Evolutionary conservation across 306 rosid species (phyloP), one percentile per base, ranked within the genome.

Genomic region (Cicer pinnatifidum): DNA sequence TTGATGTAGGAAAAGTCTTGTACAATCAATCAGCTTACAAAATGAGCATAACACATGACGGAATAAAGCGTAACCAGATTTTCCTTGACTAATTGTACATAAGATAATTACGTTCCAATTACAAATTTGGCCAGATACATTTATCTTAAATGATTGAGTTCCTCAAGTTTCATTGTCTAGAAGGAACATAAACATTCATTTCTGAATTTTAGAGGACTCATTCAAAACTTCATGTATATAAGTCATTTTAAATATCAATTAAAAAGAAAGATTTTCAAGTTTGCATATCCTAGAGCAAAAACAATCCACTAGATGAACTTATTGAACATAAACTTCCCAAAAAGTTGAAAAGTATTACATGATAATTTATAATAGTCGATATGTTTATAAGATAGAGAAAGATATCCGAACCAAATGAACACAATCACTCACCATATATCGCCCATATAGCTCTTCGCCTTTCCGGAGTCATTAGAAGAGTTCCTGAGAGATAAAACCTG

Each of bases 381-480:
- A 28, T 3, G 35, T 28, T 28, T 28, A 28, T 28, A 3, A 28
- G 35, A 28, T 28, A 3, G 52, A 74, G 71, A 81, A 19, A 48
- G 50, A 65, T 23, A 23, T n/a, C 62, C 51, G 33, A 57, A 78
- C 69, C 23, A 52, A 73, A 69, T 9, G 37, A 65, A 43, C 48
- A 69, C 12, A 61, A 73, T 65, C 76, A 84, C 92, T 82, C 81
- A 91, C 97, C 97, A 71, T 91, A 89, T 75, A 91, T 91, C 63
- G 97, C 97, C 97, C 97, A 91, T 61, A 91, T 87, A 70, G 97
- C 97, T 81, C 88, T 83, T 81, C 84, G 80, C 78, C 92, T 86
- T 80, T 89, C 92, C 3, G 97, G 86, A 38, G 97, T 91, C 97
- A 91, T 91, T 52, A 91, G 84, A 67, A 87, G 85, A 78, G 97